These are phyloP conservation scores for Geranomyces michiganensis DNA, from an alignment of 192 early-diverging fungal species.

Conservation along the genomic window DNA sequence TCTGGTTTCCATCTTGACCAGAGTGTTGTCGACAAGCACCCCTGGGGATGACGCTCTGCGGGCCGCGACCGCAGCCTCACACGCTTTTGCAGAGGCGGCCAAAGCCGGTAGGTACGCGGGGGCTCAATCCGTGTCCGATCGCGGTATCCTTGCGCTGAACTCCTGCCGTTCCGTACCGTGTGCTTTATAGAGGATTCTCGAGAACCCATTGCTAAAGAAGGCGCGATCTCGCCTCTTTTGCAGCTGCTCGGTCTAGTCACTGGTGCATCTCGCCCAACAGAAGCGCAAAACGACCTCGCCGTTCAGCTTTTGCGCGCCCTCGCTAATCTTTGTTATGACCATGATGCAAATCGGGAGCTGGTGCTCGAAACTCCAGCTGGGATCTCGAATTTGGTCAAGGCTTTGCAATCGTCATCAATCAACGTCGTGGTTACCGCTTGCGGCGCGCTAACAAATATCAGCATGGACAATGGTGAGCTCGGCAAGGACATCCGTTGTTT, in stretches of 20 bases:
- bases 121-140: not conserved
- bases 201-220: conserved; percentile 15
- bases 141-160: not conserved
- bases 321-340: conserved; percentile 57
- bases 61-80: not conserved
- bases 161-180: not conserved
- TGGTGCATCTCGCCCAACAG: not conserved
- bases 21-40: not conserved
- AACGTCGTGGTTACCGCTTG: conserved; percentile 39
- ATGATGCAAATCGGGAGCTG: conserved; percentile 48
- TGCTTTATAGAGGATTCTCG: conserved; percentile 32
- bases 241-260: not conserved
- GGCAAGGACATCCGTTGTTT: conserved; percentile 11
- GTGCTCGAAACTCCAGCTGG: conserved; percentile 33
- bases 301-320: conserved; percentile 47
- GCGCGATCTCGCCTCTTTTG: conserved; percentile 16
- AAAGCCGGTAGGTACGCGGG: conserved; percentile 25
- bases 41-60: not conserved
- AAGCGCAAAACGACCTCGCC: conserved; percentile 9
- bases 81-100: conserved; percentile 35
- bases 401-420: conserved; percentile 27
- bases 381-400: conserved; percentile 26
- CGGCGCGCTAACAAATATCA: conserved; percentile 50
- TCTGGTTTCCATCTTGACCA: not conserved
- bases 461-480: conserved; percentile 52